These are phyloP conservation scores for Quercus phellos DNA, from an alignment of 331 rosid genomes.

Conservation along the genomic window DNA sequence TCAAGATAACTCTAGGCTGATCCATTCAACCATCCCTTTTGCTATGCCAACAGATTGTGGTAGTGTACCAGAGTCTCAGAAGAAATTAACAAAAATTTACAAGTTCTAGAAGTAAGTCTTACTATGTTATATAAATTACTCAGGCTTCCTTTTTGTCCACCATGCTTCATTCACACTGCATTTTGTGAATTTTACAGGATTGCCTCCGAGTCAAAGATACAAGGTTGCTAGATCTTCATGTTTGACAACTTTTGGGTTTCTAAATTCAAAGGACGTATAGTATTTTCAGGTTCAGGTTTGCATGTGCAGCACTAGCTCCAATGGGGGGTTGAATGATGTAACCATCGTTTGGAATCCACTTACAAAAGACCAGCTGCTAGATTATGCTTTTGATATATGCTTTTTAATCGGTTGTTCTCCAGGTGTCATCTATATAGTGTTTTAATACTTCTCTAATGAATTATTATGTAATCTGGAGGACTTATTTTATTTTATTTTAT, in stretches of 20 bases:
- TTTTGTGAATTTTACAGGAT: constrained; percentile 24
- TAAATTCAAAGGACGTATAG: constrained; percentile 32
- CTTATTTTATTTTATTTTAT: no score
- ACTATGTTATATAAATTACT: background rate
- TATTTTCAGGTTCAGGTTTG: constrained; percentile 21
- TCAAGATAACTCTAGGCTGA: constrained; percentile 34
- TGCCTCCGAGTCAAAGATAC: background rate
- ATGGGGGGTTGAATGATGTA: constrained; percentile 16
- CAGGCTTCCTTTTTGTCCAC: background rate
- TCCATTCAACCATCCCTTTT: constrained; percentile 48
- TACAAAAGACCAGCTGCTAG: constrained; percentile 17
- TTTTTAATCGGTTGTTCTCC: constrained; percentile 16
- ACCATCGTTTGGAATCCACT: constrained; percentile 21
- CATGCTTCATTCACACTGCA: constrained; percentile 12
- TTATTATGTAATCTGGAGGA: background rate
- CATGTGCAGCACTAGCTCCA: constrained; percentile 17
- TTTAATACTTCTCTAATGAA: background rate
- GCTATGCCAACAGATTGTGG: constrained; percentile 40
- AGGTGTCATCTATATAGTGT: constrained; percentile 20
- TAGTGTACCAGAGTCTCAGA: constrained; percentile 50
- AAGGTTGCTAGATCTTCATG: constrained; percentile 10
- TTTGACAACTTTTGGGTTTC: constrained; percentile 32
- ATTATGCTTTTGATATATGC: constrained; percentile 18
- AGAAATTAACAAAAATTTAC: constrained; percentile 62
- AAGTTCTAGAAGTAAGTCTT: constrained; percentile 54